These are phyloP conservation scores for Vaccinium myrtillus DNA, from an alignment of 148 eudicot genomes.

Conservation along the genomic window DNA sequence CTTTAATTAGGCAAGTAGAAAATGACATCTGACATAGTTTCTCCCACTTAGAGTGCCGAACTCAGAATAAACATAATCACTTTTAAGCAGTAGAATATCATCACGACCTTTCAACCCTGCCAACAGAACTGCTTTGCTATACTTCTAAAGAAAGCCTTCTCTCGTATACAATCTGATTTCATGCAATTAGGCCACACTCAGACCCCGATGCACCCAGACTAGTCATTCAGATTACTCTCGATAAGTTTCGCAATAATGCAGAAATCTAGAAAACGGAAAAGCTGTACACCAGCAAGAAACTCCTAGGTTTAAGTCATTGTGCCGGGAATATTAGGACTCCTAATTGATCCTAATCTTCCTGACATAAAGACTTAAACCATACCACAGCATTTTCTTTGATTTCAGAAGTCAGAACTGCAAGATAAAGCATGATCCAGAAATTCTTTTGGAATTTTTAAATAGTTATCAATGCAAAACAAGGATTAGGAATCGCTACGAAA, in stretches of 20 bases:
- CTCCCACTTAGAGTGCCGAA: background rate
- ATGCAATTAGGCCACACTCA: background rate
- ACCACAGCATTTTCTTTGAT: background rate
- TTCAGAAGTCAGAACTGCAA: background rate
- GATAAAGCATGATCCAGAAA: background rate
- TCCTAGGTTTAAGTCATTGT: background rate
- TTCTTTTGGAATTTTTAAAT: background rate
- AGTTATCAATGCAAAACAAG: background rate
- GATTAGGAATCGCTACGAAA: background rate
- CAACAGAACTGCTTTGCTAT: background rate
- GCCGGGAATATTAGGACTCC: too few species aligned
- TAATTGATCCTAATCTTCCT: background rate
- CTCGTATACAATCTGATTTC: background rate
- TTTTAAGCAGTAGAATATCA: too few species aligned
- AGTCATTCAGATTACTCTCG: background rate
- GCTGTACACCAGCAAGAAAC: background rate
- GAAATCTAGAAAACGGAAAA: constrained; percentile 1
- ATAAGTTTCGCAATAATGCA: background rate
- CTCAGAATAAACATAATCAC: background rate
- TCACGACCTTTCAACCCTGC: background rate
- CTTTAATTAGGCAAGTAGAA: background rate
- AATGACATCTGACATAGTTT: background rate
- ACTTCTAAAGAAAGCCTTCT: constrained; percentile 1
- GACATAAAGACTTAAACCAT: background rate
- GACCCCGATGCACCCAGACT: background rate